Conservation (phyloP, 2,329 filamentous ascomycete genomes). For the Colletotrichum tropicale region DNA sequence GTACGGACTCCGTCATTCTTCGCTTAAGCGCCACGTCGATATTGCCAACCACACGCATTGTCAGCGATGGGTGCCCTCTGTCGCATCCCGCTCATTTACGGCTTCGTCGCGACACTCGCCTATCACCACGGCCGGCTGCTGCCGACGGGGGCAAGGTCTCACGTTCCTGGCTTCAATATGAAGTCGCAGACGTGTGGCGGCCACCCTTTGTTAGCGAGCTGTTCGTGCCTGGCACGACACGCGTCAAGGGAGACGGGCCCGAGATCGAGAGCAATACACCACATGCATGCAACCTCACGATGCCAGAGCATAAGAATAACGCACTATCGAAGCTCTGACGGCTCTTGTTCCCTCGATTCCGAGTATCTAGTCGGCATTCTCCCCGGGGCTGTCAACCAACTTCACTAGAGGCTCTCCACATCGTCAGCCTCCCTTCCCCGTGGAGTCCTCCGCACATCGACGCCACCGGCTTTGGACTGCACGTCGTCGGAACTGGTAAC, state of each 20-base stretch:
- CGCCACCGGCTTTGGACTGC: neutral
- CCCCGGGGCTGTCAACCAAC: neutral
- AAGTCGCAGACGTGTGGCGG: neutral
- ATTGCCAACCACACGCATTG: neutral
- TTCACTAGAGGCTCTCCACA: neutral
- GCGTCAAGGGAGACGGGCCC: slow-evolving; percentile 1
- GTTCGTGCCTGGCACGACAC: neutral
- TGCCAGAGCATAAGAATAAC: neutral
- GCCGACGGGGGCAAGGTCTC: neutral
- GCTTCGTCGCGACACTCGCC: neutral
- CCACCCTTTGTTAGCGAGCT: neutral
- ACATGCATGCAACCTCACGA: slow-evolving; percentile 5
- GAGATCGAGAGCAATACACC: neutral
- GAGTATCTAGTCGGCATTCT: neutral
- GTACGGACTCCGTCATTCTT: neutral
- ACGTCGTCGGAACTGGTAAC: neutral
- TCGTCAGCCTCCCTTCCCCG: neutral
- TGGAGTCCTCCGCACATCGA: neutral
- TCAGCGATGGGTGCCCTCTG: neutral
- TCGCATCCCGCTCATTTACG: slow-evolving; percentile 4
- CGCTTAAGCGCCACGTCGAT: neutral
- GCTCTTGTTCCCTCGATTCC: slow-evolving; percentile 14
- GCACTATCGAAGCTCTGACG: neutral
- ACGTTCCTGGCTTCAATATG: neutral
- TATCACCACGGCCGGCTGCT: neutral